Conservation (phyloP, 139 green algal genomes). For the Zygnema circumcarinatum region DNA sequence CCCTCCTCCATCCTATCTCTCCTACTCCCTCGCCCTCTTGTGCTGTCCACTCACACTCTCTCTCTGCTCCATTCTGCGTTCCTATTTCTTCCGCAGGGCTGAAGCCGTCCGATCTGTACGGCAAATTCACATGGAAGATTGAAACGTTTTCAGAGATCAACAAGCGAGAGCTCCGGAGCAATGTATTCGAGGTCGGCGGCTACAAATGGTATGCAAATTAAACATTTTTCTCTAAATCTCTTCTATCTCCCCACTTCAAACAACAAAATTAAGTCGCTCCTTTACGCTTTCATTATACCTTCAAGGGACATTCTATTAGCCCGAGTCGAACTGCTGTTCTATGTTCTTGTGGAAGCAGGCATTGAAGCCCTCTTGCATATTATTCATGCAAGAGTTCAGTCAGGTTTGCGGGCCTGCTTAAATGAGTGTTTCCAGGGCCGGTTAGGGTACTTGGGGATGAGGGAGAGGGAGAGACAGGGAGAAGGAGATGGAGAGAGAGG, state of each 20-base stretch:
- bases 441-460: not conserved
- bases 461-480: not conserved
- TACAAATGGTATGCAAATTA: constrained; percentile 97
- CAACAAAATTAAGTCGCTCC: not conserved
- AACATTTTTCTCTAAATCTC: too few species aligned
- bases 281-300: not conserved
- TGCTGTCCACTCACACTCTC: not conserved
- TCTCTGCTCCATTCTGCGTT: not conserved
- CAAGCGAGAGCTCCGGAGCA: constrained; percentile 93
- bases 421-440: not conserved
- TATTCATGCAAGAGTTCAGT: too few species aligned
- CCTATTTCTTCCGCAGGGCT: not conserved
- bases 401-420: not conserved
- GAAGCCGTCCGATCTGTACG: constrained; percentile 83
- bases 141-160: constrained; percentile 90
- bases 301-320: not conserved
- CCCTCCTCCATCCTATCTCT: constrained; percentile 16
- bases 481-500: not conserved
- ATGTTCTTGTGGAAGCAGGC: too few species aligned
- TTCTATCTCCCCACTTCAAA: too few species aligned
- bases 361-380: too few species aligned
- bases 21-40: not conserved
- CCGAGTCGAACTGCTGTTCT: not conserved
- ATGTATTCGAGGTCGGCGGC: constrained; percentile 89
- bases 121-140: constrained; percentile 97